These are phyloP conservation scores for Prototheca cutis DNA, from an alignment of 163 green algal genomes.

Conservation along the genomic window DNA sequence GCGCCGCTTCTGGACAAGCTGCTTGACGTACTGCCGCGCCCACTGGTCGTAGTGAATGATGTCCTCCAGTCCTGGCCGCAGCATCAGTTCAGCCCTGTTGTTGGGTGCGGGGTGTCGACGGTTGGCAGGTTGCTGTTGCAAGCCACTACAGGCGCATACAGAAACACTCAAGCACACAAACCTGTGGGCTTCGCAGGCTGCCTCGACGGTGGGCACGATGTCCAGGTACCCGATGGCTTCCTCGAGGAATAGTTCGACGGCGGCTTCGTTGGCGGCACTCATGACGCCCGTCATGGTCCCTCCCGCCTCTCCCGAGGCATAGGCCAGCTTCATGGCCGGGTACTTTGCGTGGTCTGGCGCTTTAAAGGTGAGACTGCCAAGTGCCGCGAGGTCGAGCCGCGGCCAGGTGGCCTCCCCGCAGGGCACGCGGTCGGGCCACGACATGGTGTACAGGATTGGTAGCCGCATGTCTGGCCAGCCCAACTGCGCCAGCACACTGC, in stretches of 20 bases:
- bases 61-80: conserved; percentile 71
- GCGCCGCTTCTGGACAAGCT: too few relatives aligned
- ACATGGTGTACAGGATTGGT: conserved; percentile 98
- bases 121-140: too few relatives aligned
- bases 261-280: conserved; percentile 91
- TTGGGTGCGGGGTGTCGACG: too few relatives aligned
- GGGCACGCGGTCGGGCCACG: conserved; percentile 82
- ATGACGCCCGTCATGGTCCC: conserved; percentile 98
- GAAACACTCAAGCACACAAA: neutral
- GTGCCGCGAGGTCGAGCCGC: conserved; percentile 94
- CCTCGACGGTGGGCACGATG: conserved; percentile 86
- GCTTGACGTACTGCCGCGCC: conserved; percentile 75
- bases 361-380: conserved; percentile 84
- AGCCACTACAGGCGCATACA: too few relatives aligned
- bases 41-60: conserved; percentile 94
- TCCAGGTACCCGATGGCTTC: conserved; percentile 88
- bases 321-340: conserved; percentile 87
- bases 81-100: conserved; percentile 53
- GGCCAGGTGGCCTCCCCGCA: conserved; percentile 86
- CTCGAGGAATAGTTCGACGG: conserved; percentile 93
- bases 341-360: conserved; percentile 87
- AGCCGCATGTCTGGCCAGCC: conserved; percentile 97
- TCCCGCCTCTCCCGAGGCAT: conserved; percentile 76
- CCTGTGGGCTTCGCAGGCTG: conserved; percentile 77
- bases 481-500: conserved; percentile 85